Conservation (phyloP, 768 basidiomycete genomes). For the Clitopilus hobsonii region DNA sequence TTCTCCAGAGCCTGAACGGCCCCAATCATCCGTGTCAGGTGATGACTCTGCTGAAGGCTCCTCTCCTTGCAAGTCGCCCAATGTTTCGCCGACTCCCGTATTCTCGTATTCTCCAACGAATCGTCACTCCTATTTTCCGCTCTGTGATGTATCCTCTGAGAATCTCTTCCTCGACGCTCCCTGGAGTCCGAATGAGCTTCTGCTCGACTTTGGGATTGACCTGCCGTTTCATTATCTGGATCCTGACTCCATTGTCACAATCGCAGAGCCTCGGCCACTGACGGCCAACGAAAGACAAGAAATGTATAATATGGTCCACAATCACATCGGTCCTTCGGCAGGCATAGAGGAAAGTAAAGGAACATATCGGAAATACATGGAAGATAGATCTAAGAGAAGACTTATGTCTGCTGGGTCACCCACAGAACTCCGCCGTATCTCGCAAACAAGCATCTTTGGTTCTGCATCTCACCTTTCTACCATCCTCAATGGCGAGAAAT, state of each 20-base stretch:
- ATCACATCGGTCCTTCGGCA: slow-evolving; percentile 38
- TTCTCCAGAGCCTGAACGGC: no score
- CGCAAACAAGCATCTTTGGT: no score
- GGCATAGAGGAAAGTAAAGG: slow-evolving; percentile 48
- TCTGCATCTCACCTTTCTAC: no score
- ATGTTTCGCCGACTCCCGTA: background rate
- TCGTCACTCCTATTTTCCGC: no score
- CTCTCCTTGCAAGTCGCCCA: background rate
- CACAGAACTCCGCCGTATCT: no score
- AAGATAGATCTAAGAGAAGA: slow-evolving; percentile 39
- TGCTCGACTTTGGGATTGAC: slow-evolving; percentile 3
- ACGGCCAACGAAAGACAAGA: slow-evolving; percentile 41
- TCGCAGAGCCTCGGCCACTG: slow-evolving; percentile 29
- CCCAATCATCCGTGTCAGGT: no score
- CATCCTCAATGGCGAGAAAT: background rate
- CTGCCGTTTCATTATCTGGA: slow-evolving; percentile 5
- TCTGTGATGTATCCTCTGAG: slow-evolving; percentile 5
- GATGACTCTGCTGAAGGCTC: background rate
- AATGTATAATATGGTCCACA: slow-evolving; percentile 47
- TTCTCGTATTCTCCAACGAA: no score
- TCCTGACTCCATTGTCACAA: slow-evolving; percentile 12
- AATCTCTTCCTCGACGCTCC: slow-evolving; percentile 5
- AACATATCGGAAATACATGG: slow-evolving; percentile 49
- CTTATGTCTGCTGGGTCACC: slow-evolving; percentile 18
- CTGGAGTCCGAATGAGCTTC: slow-evolving; percentile 4